Evolutionary conservation across 2,329 filamentous ascomycete genomes (phyloP).

Genomic region (Aureobasidium sp.): DNA sequence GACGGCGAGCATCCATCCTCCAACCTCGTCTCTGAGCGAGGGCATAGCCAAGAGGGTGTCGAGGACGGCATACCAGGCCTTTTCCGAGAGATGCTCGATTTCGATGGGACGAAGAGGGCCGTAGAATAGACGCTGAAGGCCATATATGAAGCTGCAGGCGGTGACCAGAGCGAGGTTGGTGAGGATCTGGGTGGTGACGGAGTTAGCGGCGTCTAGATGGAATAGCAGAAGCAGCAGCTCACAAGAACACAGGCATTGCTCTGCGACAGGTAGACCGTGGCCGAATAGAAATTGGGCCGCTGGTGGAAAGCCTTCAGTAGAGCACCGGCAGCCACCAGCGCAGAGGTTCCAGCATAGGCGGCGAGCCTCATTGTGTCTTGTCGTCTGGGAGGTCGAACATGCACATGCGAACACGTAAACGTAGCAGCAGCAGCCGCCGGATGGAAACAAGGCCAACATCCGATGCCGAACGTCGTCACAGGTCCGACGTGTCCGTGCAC

Average conservation of each 20-base stretch:
- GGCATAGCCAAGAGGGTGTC: conserved; percentile 98
- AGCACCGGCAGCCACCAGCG: conserved; percentile 74
- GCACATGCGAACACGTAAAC: conserved; percentile 6
- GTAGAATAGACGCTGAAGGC: conserved; percentile 82
- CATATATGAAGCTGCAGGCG: conserved; percentile 74
- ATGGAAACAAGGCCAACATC: not conserved
- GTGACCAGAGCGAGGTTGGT: conserved; percentile 82
- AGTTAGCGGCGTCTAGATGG: conserved; percentile 3
- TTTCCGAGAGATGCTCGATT: conserved; percentile 94
- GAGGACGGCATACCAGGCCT: conserved; percentile 95
- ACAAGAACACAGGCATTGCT: conserved; percentile 94
- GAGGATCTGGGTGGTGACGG: conserved; percentile 55
- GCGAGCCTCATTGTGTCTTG: conserved; percentile 19
- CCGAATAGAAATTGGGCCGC: conserved; percentile 95
- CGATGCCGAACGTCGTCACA: conserved; percentile 3
- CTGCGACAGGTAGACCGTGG: conserved; percentile 92
- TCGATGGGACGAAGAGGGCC: conserved; percentile 87
- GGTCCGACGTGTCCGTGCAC: not conserved
- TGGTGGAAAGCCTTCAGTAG: conserved; percentile 88
- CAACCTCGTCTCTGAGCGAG: conserved; percentile 91
- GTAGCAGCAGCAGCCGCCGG: not conserved
- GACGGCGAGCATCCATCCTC: conserved; percentile 92
- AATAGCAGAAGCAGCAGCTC: conserved; percentile 16
- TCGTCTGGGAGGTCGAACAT: not conserved
- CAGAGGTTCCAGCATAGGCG: conserved; percentile 47